These are phyloP conservation scores for Aspergillus taichungensis DNA, from an alignment of 495 filamentous ascomycete species.

Conservation along the genomic window DNA sequence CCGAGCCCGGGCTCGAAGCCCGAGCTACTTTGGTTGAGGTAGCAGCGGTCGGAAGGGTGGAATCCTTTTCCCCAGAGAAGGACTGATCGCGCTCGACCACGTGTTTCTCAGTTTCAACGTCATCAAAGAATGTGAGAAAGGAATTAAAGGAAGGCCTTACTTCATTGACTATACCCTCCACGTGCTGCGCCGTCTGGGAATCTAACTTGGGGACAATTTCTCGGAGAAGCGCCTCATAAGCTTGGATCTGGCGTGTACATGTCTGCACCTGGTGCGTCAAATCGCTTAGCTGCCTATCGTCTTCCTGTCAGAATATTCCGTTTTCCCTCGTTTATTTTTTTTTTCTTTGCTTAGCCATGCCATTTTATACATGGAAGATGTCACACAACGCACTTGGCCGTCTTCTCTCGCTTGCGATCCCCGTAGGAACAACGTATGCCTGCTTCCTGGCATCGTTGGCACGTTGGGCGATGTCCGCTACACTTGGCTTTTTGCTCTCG, in stretches of 20 bases:
- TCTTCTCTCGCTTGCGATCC: slow-evolving; percentile 51
- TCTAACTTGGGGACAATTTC: slow-evolving; percentile 30
- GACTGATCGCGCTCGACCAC: slow-evolving; percentile 5
- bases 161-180: slow-evolving; percentile 28
- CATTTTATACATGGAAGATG: background rate
- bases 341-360: too few relatives aligned
- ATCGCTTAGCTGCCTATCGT: slow-evolving; percentile 31
- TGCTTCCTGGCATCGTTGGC: slow-evolving; percentile 48
- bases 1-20: slow-evolving; percentile 20
- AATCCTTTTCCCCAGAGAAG: slow-evolving; percentile 6
- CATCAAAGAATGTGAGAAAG: background rate
- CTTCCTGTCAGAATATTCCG: slow-evolving; percentile 8
- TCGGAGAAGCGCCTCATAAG: slow-evolving; percentile 27
- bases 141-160: slow-evolving; percentile 9
- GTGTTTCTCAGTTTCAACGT: slow-evolving; percentile 1
- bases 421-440: slow-evolving; percentile 43
- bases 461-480: slow-evolving; percentile 47
- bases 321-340: background rate
- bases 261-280: slow-evolving; percentile 25
- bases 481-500: slow-evolving; percentile 61
- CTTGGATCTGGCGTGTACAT: slow-evolving; percentile 20
- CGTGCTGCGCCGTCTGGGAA: slow-evolving; percentile 20
- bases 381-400: slow-evolving; percentile 38
- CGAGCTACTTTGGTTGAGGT: slow-evolving; percentile 14
- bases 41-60: slow-evolving; percentile 6